Base-by-base conservation (phyloP, 1,284 basidiomycete species). In the Meripilus lineatus region DNA sequence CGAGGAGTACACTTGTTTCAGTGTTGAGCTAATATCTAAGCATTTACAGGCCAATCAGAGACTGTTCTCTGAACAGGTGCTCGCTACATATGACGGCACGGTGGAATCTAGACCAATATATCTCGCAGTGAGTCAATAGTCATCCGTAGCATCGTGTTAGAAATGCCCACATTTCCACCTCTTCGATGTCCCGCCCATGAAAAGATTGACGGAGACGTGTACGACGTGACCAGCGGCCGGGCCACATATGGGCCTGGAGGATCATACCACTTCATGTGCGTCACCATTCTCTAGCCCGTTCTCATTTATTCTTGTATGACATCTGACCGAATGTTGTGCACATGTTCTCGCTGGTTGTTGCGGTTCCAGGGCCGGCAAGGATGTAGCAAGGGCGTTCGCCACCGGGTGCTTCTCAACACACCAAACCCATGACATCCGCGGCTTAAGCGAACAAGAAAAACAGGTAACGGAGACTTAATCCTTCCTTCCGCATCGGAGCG, bases 351-450 rank as follows among this genome's bases (percentile, higher is more conserved):
- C 17, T 20, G 25, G 7, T 25, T 22, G 24, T 25, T 42, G 36
- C 20, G 30, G 32, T 52, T 52, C 35, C 58, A 93, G 91, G 71
- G 83, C 89, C 44, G 93, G 93, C 7, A 67, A 75, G 44, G 93
- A 97, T 62, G 92, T 90, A 11, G 88, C 89, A 23, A 72, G 93
- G 53, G 87, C 93, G 0, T 97, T 90, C 65, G 89, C 80, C 25
- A 97, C 94, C 1, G 93, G 93, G 4, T 97, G 93, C 64, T 96
- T 97, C 71, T 74, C 83, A 57, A 76, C 77, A 11, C 93, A 97
- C 65, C 77, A 82, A 37, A 97, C 93, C 30, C 87, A 96, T 67
- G 93, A 97, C 67, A 68, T 87, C 47, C 80, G 93, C 49, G 94
- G 88, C 10, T 65, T 97, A 52, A 75, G 69, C 30, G 78, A 85